Evolutionary conservation across 176 grass and related monocot genomes (phyloP), one percentile per base, ranked within the genome.

Genomic region (Miscanthus lutarioriparius): DNA sequence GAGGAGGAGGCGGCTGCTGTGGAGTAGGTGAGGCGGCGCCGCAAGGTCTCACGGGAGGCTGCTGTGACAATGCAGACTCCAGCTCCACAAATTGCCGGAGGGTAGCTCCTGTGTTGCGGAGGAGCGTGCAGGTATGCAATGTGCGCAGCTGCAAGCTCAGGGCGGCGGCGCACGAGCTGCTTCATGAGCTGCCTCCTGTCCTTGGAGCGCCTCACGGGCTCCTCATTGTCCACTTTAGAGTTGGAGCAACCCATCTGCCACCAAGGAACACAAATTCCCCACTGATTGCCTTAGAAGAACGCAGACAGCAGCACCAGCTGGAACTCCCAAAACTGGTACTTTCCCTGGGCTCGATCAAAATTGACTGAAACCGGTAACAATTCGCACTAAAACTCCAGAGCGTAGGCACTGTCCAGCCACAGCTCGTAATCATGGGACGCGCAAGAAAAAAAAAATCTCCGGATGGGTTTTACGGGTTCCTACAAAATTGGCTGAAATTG

Each of bases 161-260:
- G 81, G 12, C 97, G 87, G 43, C 88, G 83, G 43, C 72, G 84
- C 77, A 94, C 83, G 0, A 99, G 91, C 56, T 92, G 91, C 86
- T 99, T 99, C 91, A 94, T 91, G 33, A 99, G 93, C 71, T 88
- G 91, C 86, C 39, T 90, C 85, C 97, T 88, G 80, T 96, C 90
- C 83, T 90, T 99, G 90, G 91, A 92, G 79, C 91, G 89, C 90
- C 88, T 86, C 47, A 96, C 90, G 1, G 86, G 83, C 84, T 99
- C 97, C 72, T 96, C 93, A 27, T 94, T 90, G 80, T 94, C 89
- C 68, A 95, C 82, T 81, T 89, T 99, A 9, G 93, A 99, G 33
- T 85, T 35, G 10, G 81, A 86, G 54, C 97, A 99, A 67, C 97
- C 97, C 97, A 99, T 99, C 75, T 75, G 66, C 28, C 68, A 66